phyloP scores from a whole-genome alignment of 345 rosid species.

The Melaleuca quinquenervia region DNA sequence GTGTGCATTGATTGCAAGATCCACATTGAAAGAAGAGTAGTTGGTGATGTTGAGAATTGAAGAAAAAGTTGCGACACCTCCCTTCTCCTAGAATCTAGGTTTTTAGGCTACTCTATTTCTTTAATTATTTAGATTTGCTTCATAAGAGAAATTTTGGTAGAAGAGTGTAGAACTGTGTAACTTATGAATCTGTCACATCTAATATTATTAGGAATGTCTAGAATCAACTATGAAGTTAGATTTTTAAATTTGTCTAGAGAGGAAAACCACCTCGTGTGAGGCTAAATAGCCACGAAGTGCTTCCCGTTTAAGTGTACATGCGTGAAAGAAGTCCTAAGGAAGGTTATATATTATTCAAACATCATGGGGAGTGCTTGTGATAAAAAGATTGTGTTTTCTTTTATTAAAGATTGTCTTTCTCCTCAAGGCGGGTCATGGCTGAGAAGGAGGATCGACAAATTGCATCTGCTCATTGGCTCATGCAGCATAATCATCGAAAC shows the following conservation, averaged over 20 bases:
- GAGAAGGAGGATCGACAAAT: neutral
- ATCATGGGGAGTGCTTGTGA: neutral
- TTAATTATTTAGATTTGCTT: neutral
- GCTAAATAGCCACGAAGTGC: neutral
- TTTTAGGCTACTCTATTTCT: neutral
- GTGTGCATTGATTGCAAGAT: neutral
- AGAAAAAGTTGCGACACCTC: neutral
- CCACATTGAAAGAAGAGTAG: neutral
- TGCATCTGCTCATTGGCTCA: neutral
- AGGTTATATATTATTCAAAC: too few species aligned
- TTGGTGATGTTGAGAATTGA: neutral
- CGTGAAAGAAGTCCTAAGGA: neutral
- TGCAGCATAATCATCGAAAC: neutral
- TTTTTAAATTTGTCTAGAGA: neutral
- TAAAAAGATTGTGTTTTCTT: neutral
- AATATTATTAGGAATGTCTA: neutral
- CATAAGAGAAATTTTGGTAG: neutral
- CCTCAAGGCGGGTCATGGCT: neutral
- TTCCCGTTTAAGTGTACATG: neutral
- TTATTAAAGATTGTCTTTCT: neutral
- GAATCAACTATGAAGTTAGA: neutral
- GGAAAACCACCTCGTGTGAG: neutral
- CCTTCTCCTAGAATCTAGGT: neutral
- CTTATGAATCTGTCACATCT: neutral
- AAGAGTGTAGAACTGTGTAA: neutral